Evolutionary conservation across 2,329 filamentous ascomycete species (phyloP).

Genomic region (Alternaria longipes): DNA sequence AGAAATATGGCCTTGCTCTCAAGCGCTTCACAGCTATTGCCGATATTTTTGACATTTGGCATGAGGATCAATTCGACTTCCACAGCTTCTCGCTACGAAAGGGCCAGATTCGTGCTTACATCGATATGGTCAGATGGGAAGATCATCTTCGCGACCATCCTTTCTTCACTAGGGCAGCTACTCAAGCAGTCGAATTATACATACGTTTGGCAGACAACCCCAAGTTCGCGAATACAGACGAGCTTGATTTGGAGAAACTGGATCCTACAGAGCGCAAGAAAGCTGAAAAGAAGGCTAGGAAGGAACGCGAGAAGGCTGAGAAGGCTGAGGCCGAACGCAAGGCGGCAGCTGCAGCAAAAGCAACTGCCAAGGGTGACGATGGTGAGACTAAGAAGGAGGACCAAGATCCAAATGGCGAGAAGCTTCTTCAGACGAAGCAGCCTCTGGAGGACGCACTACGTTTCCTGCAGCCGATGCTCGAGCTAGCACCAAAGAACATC

Average conservation of each 20-base stretch:
- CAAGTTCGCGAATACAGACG: slow-evolving; percentile 68
- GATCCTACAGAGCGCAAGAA: slow-evolving; percentile 79
- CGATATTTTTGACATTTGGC: slow-evolving; percentile 96
- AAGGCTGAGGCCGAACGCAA: slow-evolving; percentile 80
- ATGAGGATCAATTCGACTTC: slow-evolving; percentile 99
- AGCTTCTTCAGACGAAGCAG: slow-evolving; percentile 80
- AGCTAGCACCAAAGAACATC: slow-evolving; percentile 81
- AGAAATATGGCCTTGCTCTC: slow-evolving; percentile 83
- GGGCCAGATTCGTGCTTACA: slow-evolving; percentile 91
- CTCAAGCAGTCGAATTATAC: slow-evolving; percentile 84
- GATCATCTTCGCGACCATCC: slow-evolving; percentile 90
- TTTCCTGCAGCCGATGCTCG: slow-evolving; percentile 81
- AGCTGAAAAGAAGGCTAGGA: slow-evolving; percentile 88
- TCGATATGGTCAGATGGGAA: slow-evolving; percentile 98
- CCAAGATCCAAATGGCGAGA: slow-evolving; percentile 82
- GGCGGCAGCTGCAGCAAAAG: slow-evolving; percentile 73
- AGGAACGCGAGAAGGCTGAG: slow-evolving; percentile 75
- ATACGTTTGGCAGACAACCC: slow-evolving; percentile 80
- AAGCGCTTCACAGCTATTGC: slow-evolving; percentile 90
- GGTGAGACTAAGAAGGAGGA: slow-evolving; percentile 84
- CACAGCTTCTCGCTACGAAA: slow-evolving; percentile 97
- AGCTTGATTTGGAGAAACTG: slow-evolving; percentile 62
- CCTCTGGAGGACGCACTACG: slow-evolving; percentile 88
- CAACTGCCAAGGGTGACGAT: slow-evolving; percentile 67
- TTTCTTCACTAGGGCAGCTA: slow-evolving; percentile 85